These are phyloP conservation scores for Musa troglodytarum DNA, from an alignment of 176 grass and related monocot species.

Conservation along the genomic window DNA sequence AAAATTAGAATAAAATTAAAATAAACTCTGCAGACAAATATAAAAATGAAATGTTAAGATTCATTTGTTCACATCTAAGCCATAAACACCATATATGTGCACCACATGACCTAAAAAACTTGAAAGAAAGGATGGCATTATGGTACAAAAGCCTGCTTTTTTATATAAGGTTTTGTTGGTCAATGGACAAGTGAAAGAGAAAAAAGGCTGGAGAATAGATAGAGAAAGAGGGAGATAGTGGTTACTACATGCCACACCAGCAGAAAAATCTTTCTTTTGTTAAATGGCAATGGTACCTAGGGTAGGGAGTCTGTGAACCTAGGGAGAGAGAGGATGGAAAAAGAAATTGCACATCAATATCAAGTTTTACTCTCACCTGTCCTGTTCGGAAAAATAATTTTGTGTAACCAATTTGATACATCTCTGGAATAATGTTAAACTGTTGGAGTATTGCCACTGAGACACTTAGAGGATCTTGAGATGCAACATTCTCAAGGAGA, in stretches of 20 bases:
- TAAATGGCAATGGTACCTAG: too few species aligned
- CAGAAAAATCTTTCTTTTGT: too few species aligned
- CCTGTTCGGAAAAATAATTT: conserved; percentile 97
- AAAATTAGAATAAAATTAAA: neutral
- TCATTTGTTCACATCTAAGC: neutral
- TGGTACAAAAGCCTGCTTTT: neutral
- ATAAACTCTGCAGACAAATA: neutral
- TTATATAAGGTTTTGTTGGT: neutral
- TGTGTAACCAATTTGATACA: conserved; percentile 99
- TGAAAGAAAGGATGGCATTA: neutral
- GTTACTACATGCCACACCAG: too few species aligned
- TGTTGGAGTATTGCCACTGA: conserved; percentile 97
- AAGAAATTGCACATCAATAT: neutral
- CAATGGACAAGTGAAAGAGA: too few species aligned
- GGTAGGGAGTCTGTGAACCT: too few species aligned
- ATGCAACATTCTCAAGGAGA: conserved; percentile 78
- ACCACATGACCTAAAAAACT: neutral
- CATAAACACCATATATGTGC: neutral
- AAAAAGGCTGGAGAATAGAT: too few species aligned
- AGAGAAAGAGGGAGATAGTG: too few species aligned
- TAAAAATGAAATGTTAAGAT: neutral
- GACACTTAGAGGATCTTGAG: conserved; percentile 91
- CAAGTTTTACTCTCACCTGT: conserved; percentile 45
- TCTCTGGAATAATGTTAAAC: conserved; percentile 94
- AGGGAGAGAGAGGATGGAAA: neutral